Conservation (phyloP, 1,284 basidiomycete genomes). For the Polyporus tsugae region DNA sequence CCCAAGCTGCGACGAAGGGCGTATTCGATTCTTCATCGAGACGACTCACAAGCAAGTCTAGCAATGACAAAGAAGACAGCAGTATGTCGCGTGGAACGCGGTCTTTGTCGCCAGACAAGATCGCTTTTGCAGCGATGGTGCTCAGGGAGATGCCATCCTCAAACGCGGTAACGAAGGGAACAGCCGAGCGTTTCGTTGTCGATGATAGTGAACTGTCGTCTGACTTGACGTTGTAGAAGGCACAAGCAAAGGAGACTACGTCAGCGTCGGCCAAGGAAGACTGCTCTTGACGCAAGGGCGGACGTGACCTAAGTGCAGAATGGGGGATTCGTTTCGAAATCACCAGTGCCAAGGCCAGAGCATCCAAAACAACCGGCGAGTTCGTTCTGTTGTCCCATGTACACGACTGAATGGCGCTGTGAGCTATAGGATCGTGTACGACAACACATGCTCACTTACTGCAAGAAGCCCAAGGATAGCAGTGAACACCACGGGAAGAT, state of each 20-base stretch:
- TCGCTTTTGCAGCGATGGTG: conserved; percentile 50
- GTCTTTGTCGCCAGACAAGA: conserved; percentile 43
- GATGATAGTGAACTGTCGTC: conserved; percentile 18
- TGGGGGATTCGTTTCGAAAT: conserved; percentile 62
- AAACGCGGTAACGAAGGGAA: conserved; percentile 66
- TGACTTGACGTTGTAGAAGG: conserved; percentile 62
- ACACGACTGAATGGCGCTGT: not conserved
- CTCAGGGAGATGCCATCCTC: conserved; percentile 60
- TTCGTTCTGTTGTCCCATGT: conserved; percentile 28
- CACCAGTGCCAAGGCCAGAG: conserved; percentile 60
- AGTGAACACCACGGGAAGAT: conserved; percentile 81
- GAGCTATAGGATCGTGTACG: not conserved
- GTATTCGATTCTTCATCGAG: conserved; percentile 44
- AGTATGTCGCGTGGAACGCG: conserved; percentile 55
- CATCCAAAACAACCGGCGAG: conserved; percentile 50
- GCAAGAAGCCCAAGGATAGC: conserved; percentile 69
- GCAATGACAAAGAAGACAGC: conserved; percentile 56
- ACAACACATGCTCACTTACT: conserved; percentile 48
- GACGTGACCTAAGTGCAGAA: conserved; percentile 57
- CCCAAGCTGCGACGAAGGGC: conserved; percentile 57
- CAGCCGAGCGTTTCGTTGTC: conserved; percentile 40
- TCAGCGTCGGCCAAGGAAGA: conserved; percentile 40
- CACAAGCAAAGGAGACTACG: conserved; percentile 62
- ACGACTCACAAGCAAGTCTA: conserved; percentile 57
- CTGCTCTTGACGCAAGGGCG: conserved; percentile 50